A percentile compares a stretch with the other conserved stretches of the same genome.
These are phyloP conservation scores for Flaveria sonorensis DNA, from an alignment of 129 eudicot species.

Conservation along the genomic window DNA sequence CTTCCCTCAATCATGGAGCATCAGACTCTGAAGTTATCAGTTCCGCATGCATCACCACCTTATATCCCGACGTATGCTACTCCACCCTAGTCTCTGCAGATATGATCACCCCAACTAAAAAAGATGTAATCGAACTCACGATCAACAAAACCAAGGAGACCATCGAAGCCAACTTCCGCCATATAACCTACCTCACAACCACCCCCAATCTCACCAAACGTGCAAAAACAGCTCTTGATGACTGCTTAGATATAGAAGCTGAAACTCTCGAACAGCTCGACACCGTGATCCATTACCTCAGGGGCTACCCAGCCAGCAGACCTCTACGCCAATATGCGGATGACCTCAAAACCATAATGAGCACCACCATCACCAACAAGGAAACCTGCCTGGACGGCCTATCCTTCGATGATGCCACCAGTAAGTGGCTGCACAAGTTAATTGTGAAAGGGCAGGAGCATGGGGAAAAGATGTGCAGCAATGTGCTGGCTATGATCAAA, in stretches of 20 bases:
- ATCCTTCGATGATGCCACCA: constrained; percentile 50
- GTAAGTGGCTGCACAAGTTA: constrained; percentile 48
- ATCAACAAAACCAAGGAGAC: constrained; percentile 47
- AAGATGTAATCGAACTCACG: constrained; percentile 65
- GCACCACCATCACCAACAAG: constrained; percentile 79
- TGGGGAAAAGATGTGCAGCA: constrained; percentile 80
- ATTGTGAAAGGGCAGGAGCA: constrained; percentile 39
- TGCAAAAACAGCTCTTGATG: constrained; percentile 60
- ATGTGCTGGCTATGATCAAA: constrained; percentile 70
- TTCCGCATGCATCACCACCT: constrained; percentile 71
- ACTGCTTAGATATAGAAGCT: constrained; percentile 60
- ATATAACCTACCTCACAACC: constrained; percentile 42
- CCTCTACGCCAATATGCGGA: constrained; percentile 52
- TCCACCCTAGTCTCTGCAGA: constrained; percentile 50
- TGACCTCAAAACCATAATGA: constrained; percentile 71
- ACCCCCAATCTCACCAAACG: constrained; percentile 46
- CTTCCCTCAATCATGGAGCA: constrained; percentile 3
- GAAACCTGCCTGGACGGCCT: constrained; percentile 84
- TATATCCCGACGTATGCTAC: constrained; percentile 74
- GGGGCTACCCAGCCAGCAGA: constrained; percentile 41
- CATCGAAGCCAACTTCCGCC: constrained; percentile 45
- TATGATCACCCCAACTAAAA: constrained; percentile 42
- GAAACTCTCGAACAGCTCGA: constrained; percentile 71
- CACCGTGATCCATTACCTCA: constrained; percentile 42
- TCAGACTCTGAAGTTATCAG: constrained; percentile 8